A percentile compares a stretch with the other conserved stretches of the same genome.
Evolutionary conservation across 257 asterid species (phyloP).

Genomic region (Salvia rosmarinus): DNA sequence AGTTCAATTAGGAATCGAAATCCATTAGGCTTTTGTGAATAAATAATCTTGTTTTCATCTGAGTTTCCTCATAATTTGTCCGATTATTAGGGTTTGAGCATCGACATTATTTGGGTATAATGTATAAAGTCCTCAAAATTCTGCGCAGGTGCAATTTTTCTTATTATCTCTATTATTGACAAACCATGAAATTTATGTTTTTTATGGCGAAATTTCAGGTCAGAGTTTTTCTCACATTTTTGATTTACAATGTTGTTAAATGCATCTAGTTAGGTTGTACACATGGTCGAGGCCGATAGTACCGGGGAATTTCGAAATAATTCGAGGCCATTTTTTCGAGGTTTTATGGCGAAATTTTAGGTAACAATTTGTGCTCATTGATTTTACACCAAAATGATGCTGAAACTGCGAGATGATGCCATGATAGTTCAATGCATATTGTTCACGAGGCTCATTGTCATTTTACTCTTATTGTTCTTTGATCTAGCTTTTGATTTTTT

Average conservation of each 20-base stretch:
- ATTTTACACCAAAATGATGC: background rate
- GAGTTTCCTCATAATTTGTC: background rate
- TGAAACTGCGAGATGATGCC: background rate
- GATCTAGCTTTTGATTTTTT: background rate
- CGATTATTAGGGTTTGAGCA: background rate
- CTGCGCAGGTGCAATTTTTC: background rate
- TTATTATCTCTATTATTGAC: background rate
- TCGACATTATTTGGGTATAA: background rate
- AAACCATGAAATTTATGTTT: background rate
- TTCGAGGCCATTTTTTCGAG: background rate
- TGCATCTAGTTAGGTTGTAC: constrained; percentile 2
- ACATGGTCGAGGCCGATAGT: too few species aligned
- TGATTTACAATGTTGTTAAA: background rate
- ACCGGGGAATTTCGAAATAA: background rate
- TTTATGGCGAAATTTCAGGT: background rate
- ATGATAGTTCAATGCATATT: background rate
- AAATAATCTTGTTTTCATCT: background rate
- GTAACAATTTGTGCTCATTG: too few species aligned
- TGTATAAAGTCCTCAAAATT: background rate
- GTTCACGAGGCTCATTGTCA: background rate
- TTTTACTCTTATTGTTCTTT: background rate
- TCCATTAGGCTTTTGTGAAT: background rate
- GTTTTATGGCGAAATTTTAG: background rate
- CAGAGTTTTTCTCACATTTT: too few species aligned
- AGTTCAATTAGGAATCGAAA: background rate